phyloP scores from a whole-genome alignment of 345 rosid species.

The Euphorbia peplus region DNA sequence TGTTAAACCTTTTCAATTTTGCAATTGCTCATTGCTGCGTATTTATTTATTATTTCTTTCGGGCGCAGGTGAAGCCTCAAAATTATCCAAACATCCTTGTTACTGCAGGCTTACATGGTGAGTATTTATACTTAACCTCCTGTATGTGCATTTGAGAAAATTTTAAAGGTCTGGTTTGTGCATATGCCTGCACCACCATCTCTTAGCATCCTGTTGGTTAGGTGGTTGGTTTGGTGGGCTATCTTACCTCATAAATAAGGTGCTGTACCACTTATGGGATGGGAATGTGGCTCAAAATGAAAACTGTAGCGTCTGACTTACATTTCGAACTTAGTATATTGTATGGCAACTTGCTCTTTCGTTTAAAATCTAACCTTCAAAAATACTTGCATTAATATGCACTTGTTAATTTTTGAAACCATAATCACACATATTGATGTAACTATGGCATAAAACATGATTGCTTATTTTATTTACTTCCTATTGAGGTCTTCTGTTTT shows the following conservation, averaged over 20 bases:
- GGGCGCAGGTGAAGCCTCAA: slow-evolving; percentile 62
- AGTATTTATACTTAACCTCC: slow-evolving; percentile 17
- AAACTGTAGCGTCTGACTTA: neutral
- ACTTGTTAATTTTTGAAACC: neutral
- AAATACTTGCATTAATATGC: neutral
- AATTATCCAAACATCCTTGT: slow-evolving; percentile 77
- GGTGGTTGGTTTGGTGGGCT: neutral
- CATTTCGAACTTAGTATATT: neutral
- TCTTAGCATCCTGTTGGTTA: neutral
- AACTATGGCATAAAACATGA: neutral
- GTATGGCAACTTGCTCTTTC: neutral
- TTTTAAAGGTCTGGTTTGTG: neutral
- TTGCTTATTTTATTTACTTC: neutral
- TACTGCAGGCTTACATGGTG: slow-evolving; percentile 86
- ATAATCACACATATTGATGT: neutral
- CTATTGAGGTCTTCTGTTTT: neutral
- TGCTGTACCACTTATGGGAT: neutral
- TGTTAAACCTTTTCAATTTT: neutral
- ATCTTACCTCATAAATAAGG: neutral
- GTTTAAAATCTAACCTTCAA: neutral
- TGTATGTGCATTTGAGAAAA: neutral
- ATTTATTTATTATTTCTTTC: too few relatives aligned
- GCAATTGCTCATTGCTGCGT: slow-evolving; percentile 4
- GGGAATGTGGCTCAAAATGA: neutral
- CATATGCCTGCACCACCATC: neutral